These are phyloP conservation scores for Ulmus americana DNA, from an alignment of 331 rosid species.

Conservation along the genomic window DNA sequence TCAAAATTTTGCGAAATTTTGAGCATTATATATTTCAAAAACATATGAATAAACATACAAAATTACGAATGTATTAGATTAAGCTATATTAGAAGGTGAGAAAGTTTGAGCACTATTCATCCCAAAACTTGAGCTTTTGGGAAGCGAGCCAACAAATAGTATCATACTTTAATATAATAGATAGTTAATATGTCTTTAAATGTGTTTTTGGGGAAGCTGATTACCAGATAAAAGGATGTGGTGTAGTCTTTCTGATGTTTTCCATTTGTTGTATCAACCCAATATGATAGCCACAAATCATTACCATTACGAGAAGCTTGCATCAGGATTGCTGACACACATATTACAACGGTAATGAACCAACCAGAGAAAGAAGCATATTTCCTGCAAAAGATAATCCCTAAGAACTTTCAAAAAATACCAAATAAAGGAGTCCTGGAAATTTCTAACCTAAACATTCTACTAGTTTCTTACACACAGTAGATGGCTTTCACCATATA, in stretches of 20 bases:
- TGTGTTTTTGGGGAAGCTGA: slow-evolving; percentile 15
- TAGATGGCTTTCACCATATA: background rate
- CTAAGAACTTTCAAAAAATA: slow-evolving; percentile 10
- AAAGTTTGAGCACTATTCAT: too few relatives aligned
- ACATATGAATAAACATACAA: too few relatives aligned
- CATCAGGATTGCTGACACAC: slow-evolving; percentile 80
- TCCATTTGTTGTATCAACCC: slow-evolving; percentile 75
- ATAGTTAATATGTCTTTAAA: slow-evolving; percentile 1
- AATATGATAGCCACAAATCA: slow-evolving; percentile 89
- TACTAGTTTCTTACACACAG: slow-evolving; percentile 12
- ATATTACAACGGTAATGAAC: slow-evolving; percentile 55
- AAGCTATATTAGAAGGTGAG: too few relatives aligned
- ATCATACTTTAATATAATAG: too few relatives aligned
- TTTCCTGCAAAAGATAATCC: slow-evolving; percentile 45
- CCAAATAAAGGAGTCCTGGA: background rate
- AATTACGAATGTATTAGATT: too few relatives aligned
- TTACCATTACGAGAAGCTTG: slow-evolving; percentile 95
- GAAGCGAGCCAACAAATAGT: too few relatives aligned
- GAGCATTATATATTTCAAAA: too few relatives aligned
- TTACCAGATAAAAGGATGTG: slow-evolving; percentile 77
- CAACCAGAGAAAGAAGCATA: slow-evolving; percentile 76
- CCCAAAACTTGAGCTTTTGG: too few relatives aligned
- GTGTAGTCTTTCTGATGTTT: slow-evolving; percentile 48
- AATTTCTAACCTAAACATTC: background rate
- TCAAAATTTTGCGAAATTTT: too few relatives aligned